phyloP scores from a whole-genome alignment of 192 early-diverging fungal species.

The Coemansia sp. region DNA sequence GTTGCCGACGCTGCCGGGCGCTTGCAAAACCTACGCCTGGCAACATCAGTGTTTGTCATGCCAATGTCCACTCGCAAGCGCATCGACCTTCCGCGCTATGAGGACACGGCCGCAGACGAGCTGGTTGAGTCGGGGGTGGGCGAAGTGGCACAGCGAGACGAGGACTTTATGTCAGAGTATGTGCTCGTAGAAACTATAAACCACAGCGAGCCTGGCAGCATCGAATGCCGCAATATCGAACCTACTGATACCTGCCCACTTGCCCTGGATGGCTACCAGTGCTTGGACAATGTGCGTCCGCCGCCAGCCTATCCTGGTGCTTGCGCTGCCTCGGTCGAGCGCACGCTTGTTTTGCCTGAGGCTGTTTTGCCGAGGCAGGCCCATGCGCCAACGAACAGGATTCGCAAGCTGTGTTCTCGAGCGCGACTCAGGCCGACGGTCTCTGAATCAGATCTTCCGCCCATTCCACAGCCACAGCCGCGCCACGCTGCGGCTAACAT shows the following conservation, averaged over 20 bases:
- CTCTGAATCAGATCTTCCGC: neutral
- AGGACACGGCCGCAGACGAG: slow-evolving; percentile 23
- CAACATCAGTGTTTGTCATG: slow-evolving; percentile 43
- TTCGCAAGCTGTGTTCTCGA: slow-evolving; percentile 21
- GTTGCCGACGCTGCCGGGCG: slow-evolving; percentile 19
- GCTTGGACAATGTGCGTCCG: slow-evolving; percentile 19
- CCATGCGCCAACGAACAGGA: neutral
- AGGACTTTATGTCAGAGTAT: slow-evolving; percentile 38
- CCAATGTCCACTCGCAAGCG: slow-evolving; percentile 23
- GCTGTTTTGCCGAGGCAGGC: neutral
- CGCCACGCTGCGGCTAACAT: neutral
- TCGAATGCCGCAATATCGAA: neutral
- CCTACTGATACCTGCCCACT: slow-evolving; percentile 21
- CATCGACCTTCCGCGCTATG: slow-evolving; percentile 41
- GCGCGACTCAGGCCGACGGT: slow-evolving; percentile 10
- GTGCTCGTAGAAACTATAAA: slow-evolving; percentile 33
- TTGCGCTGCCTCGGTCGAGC: slow-evolving; percentile 13
- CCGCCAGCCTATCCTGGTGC: slow-evolving; percentile 42
- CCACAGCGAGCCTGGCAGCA: neutral
- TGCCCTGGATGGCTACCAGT: slow-evolving; percentile 24
- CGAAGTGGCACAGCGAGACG: slow-evolving; percentile 21
- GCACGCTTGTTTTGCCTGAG: slow-evolving; percentile 19
- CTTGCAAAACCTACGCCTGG: slow-evolving; percentile 40
- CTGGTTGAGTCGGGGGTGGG: slow-evolving; percentile 32
- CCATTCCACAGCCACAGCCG: neutral